Conservation (phyloP, 495 filamentous ascomycete genomes). For the Penicillium samsonianum region DNA sequence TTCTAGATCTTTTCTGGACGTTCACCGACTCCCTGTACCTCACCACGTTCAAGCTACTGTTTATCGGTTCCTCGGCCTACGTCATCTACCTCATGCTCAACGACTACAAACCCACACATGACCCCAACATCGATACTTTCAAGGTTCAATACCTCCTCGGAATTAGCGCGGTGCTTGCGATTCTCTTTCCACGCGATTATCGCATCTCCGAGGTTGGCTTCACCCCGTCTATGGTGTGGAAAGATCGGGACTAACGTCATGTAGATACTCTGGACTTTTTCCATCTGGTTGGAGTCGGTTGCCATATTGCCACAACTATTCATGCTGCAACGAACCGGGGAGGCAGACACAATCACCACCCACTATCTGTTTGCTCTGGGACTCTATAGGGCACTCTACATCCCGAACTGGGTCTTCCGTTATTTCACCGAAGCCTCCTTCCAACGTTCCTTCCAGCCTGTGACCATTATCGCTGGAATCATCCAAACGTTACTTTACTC, state of each 20-base stretch:
- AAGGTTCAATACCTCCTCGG: conserved; percentile 89
- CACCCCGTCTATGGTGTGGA: neutral
- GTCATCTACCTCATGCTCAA: conserved; percentile 96
- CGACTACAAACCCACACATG: conserved; percentile 93
- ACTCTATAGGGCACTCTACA: conserved; percentile 87
- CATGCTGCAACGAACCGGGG: conserved; percentile 95
- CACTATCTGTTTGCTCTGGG: conserved; percentile 98
- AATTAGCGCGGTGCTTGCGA: conserved; percentile 71
- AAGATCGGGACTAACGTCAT: conserved; percentile 12
- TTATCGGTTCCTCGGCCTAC: conserved; percentile 85
- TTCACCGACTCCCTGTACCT: conserved; percentile 80
- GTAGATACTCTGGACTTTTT: conserved; percentile 93
- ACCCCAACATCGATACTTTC: conserved; percentile 94
- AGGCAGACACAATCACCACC: conserved; percentile 96
- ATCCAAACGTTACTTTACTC: conserved; percentile 94
- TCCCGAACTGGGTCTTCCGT: conserved; percentile 96
- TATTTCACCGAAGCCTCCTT: conserved; percentile 64
- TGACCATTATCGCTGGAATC: conserved; percentile 82
- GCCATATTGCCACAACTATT: conserved; percentile 97
- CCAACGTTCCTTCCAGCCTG: conserved; percentile 67
- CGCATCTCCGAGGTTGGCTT: conserved; percentile 58
- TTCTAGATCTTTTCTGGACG: conserved; percentile 83
- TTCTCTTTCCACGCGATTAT: conserved; percentile 84
- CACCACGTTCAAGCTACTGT: conserved; percentile 92
- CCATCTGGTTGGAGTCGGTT: conserved; percentile 95